Conservation (phyloP, 345 rosid genomes). For the Luvunga scandens region DNA sequence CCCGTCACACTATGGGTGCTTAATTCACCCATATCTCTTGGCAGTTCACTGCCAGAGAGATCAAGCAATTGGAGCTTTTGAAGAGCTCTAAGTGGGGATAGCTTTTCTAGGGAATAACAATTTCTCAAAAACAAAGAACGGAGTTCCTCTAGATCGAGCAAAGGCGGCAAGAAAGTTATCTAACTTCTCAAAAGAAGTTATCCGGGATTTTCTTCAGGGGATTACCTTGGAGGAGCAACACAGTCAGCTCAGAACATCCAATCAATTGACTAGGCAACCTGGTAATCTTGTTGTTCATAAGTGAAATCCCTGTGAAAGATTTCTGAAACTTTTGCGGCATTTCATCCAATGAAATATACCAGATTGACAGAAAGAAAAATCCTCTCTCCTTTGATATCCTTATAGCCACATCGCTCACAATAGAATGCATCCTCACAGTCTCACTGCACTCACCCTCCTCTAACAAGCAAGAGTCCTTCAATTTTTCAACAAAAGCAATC, state of each 20-base stretch:
- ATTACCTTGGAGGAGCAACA: conserved; percentile 35
- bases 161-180: conserved; percentile 22
- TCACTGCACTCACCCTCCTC: conserved; percentile 27
- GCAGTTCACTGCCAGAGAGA: conserved; percentile 34
- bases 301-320: conserved; percentile 19
- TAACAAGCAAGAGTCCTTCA: conserved; percentile 39
- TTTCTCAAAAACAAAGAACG: conserved; percentile 25
- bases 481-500: conserved; percentile 24
- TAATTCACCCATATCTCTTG: conserved; percentile 17
- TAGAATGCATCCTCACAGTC: conserved; percentile 34
- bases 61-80: conserved; percentile 30
- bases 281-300: conserved; percentile 20
- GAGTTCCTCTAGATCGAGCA: conserved; percentile 17
- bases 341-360: not conserved
- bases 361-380: conserved; percentile 17
- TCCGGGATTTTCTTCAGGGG: conserved; percentile 29
- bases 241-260: conserved; percentile 16
- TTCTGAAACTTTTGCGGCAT: conserved; percentile 5
- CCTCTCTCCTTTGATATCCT: conserved; percentile 23
- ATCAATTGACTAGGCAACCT: conserved; percentile 13
- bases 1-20: conserved; percentile 14
- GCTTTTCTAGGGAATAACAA: conserved; percentile 19
- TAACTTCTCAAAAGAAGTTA: conserved; percentile 17
- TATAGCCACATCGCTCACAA: conserved; percentile 30
- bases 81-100: conserved; percentile 28